These are phyloP conservation scores for Rhynchospora pubera DNA, from an alignment of 176 grass and related monocot species.

Conservation along the genomic window DNA sequence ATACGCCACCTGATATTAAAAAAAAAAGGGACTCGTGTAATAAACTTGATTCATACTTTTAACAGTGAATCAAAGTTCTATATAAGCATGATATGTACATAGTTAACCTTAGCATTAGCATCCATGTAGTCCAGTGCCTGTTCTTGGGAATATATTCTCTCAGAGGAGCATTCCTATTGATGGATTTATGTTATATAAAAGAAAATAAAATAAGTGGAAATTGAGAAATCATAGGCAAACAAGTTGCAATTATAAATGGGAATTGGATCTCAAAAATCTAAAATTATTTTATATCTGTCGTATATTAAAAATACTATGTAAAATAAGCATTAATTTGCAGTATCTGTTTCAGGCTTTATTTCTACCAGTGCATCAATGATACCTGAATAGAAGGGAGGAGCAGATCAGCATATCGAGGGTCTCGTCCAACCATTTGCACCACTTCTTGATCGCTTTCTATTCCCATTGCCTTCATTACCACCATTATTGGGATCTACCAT, in stretches of 20 bases:
- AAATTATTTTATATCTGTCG: neutral
- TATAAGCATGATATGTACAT: neutral
- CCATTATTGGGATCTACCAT: slow-evolving; percentile 86
- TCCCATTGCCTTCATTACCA: slow-evolving; percentile 98
- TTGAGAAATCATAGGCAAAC: neutral
- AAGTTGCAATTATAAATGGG: neutral
- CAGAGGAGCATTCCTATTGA: slow-evolving; percentile 80
- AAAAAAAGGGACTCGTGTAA: neutral
- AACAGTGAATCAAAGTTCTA: slow-evolving; percentile 4
- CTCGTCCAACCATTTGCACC: slow-evolving; percentile 91
- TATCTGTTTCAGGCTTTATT: neutral
- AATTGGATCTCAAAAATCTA: neutral
- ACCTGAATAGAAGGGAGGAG: slow-evolving; percentile 82
- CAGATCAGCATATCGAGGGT: slow-evolving; percentile 71
- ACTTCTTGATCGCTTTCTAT: slow-evolving; percentile 94
- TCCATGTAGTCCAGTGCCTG: slow-evolving; percentile 79
- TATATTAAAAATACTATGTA: neutral
- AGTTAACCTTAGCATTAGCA: slow-evolving; percentile 70
- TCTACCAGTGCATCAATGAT: neutral
- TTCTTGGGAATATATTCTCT: slow-evolving; percentile 89
- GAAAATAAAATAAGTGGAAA: neutral
- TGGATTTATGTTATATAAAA: slow-evolving; percentile 8
- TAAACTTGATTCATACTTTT: neutral
- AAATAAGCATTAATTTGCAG: neutral
- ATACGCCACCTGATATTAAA: slow-evolving; percentile 46